Base-by-base conservation (phyloP, 2,329 filamentous ascomycete species). In the Escovopsis weberi region DNA sequence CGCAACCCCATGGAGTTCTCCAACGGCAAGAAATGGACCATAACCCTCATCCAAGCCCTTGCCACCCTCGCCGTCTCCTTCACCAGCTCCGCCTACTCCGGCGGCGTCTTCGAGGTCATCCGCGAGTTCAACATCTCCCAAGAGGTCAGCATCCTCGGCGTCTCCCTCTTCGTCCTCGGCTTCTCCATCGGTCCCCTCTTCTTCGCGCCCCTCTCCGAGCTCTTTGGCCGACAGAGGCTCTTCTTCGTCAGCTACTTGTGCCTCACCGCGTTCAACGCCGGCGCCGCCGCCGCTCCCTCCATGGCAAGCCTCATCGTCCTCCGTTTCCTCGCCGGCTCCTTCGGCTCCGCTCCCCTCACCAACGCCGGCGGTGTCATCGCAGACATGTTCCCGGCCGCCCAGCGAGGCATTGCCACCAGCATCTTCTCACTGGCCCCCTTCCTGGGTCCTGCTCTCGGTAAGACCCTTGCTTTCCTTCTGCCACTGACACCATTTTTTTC, bases 51-150 rank as follows among this genome's bases (percentile, higher is more conserved):
- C 35, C 74, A 80, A 44, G 79, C 81, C 11, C 51, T 81, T 26
- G 75, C 81, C 12, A 82, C 80, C 1, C 67, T 87, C 37, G 79
- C 71, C 26, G 79, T 85, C 28, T 67, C 82, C 3, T 81, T 87
- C 51, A 74, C 76, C 42, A 82, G 78, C 15, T 80, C 77, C 1
- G 80, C 80, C 30, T 83, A 76, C 57, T 74, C 73, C 4, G 75
- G 75, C 11, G 75, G 74, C 38, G 56, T 78, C 12, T 44, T 50
- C 8, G 62, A 75, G 39, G 66, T 85, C 42, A 64, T 78, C 12
- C 37, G 47, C 1, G 64, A 76, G 32, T 82, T 84, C 48, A 44
- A 60, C 11, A 65, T 75, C 26, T 63, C 60, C 1, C 51, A 51
- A 1, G 72, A 74, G 49, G 59, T 80, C 7, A 70, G 68, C 34